These are phyloP conservation scores for Gossypium stocksii DNA, from an alignment of 345 rosid genomes.

Conservation along the genomic window DNA sequence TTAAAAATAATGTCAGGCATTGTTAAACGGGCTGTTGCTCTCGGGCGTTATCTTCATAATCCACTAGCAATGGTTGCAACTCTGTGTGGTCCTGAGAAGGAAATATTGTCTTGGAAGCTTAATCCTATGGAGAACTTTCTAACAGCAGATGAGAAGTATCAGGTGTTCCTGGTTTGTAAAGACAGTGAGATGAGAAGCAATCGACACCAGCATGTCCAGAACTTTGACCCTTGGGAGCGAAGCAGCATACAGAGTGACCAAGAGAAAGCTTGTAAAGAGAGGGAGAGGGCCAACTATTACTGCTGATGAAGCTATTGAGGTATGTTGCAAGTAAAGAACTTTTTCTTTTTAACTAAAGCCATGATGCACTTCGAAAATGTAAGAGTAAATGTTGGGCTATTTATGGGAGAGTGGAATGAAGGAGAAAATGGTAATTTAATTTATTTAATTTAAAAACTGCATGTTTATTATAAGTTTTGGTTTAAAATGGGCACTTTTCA, in stretches of 20 bases:
- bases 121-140: constrained; percentile 71
- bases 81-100: constrained; percentile 89
- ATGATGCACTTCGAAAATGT: no score
- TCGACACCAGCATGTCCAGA: neutral
- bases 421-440: no score
- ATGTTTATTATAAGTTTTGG: no score
- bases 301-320: constrained; percentile 95
- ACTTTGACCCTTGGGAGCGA: constrained; percentile 5
- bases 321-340: constrained; percentile 17
- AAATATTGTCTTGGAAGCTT: constrained; percentile 95
- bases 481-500: no score
- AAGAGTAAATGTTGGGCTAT: no score
- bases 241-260: constrained; percentile 63
- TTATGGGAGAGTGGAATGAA: no score
- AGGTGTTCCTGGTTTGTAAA: constrained; percentile 2
- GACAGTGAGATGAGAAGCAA: neutral
- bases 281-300: constrained; percentile 88
- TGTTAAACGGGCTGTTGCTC: constrained; percentile 89
- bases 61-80: constrained; percentile 93
- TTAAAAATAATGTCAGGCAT: constrained; percentile 44
- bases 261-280: constrained; percentile 88
- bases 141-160: constrained; percentile 69
- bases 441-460: no score
- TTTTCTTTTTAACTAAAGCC: neutral
- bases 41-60: constrained; percentile 94